Base-by-base conservation (phyloP, 1,284 basidiomycete species). In the Mycosarcoma mackinlayi region DNA sequence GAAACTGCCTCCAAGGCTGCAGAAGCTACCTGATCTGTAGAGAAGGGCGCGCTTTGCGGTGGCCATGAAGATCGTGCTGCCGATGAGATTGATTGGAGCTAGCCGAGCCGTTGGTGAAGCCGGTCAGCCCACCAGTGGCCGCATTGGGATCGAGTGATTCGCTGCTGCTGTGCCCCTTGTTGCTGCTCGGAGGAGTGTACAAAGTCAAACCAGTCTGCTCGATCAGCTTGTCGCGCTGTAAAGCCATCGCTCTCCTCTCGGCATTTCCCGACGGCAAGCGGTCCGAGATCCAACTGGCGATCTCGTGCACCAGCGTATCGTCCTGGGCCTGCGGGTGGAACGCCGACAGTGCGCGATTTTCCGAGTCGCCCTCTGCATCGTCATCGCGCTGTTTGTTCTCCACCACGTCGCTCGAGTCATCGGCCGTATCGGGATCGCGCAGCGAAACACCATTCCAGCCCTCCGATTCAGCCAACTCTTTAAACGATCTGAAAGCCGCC, bases 211-310 rank as follows among this genome's bases (percentile, higher is more conserved):
- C 60, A n/a, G 49, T 60, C 51, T 52, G 52, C 34, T 52, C 57
- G 27, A 65, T 70, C 42, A 64, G 25, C 37, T 41, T 55, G 44
- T 57, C 54, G 11, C 53, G 42, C 47, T 52, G 28, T 41, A 69
- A 63, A 14, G 77, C 77, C 40, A 70, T 54, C 1, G 69, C 72
- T 9, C 76, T 28, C 3, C 77, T 63, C 37, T 62, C 71, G 33
- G 73, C 66, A 38, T 78, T 66, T 4, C 77, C 62, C 35, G 69
- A 42, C 1, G 77, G 77, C 16, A 79, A 57, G 4, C 77, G 67
- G n/a, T 79, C 74, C 30, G 77, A 79, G 51, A 79, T 78, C 77
- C 77, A 79, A 16, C 54, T 60, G 1, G 72, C 77, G 19, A 79
- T 70, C 45, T 79, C 77, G 10, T 66, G 61, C n/a, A 76, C 63